A percentile compares a stretch with the other conserved stretches of the same genome.
Conservation (phyloP, 306 rosid species). For the Gynostemma pentaphyllum region DNA sequence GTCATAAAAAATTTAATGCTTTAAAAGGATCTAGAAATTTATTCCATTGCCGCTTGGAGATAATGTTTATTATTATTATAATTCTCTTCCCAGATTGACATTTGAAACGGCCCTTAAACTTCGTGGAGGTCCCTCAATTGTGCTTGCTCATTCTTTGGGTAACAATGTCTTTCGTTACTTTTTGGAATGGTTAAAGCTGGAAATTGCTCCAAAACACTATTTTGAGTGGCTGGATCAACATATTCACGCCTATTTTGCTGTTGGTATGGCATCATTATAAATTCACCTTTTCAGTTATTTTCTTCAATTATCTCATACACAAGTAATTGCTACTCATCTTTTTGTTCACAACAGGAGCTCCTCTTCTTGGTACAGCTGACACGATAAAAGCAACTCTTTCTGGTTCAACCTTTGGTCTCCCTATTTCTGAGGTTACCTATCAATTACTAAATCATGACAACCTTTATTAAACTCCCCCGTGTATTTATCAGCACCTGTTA, state of each 20-base stretch:
- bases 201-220: conserved; percentile 93
- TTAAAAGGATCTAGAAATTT: background rate
- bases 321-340: no score
- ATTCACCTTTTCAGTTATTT: conserved; percentile 7
- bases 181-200: conserved; percentile 96
- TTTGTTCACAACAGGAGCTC: conserved; percentile 43
- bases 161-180: conserved; percentile 86
- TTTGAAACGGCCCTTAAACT: conserved; percentile 85
- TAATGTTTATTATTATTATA: background rate
- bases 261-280: conserved; percentile 46
- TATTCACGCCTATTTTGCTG: conserved; percentile 93
- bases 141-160: conserved; percentile 94
- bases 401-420: conserved; percentile 83
- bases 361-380: conserved; percentile 88
- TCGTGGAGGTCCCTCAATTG: conserved; percentile 96
- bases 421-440: conserved; percentile 75
- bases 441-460: conserved; percentile 2
- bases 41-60: background rate
- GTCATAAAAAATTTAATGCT: background rate
- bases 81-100: conserved; percentile 54
- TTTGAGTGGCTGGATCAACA: conserved; percentile 76
- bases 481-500: no score
- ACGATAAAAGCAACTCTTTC: conserved; percentile 83
- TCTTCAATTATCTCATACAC: background rate
- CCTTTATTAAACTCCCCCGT: background rate